Conservation (phyloP, 2,329 filamentous ascomycete species). For the Coniochaeta pulveracea region DNA sequence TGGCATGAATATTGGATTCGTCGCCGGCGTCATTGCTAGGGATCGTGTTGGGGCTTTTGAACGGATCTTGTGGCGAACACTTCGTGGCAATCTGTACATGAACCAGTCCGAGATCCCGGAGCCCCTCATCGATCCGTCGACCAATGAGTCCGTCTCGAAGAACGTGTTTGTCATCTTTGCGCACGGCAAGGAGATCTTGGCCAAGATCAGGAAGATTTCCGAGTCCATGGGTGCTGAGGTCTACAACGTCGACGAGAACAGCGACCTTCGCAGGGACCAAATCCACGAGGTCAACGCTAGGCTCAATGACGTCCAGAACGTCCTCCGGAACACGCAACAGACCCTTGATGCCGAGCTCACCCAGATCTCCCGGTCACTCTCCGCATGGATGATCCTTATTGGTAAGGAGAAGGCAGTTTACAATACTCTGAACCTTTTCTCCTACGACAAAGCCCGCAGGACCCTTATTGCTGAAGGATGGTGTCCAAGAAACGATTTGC, state of each 20-base stretch:
- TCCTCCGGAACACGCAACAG: conserved; percentile 87
- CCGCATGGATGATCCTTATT: conserved; percentile 94
- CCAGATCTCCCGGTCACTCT: conserved; percentile 84
- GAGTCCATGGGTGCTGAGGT: conserved; percentile 93
- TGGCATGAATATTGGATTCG: conserved; percentile 97
- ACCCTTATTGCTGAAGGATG: conserved; percentile 96
- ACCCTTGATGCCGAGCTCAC: conserved; percentile 87
- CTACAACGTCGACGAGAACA: conserved; percentile 96
- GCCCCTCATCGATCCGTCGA: conserved; percentile 79
- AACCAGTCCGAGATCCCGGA: conserved; percentile 98
- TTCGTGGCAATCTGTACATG: conserved; percentile 98
- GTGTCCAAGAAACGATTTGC: conserved; percentile 86
- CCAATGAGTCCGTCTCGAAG: conserved; percentile 87
- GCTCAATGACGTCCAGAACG: conserved; percentile 80
- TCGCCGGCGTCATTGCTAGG: conserved; percentile 87
- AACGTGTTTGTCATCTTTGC: conserved; percentile 99
- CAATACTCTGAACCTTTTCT: conserved; percentile 89
- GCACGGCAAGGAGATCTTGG: conserved; percentile 94
- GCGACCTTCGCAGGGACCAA: conserved; percentile 87
- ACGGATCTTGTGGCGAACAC: conserved; percentile 91
- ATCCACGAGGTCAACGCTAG: conserved; percentile 95
- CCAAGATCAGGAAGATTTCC: conserved; percentile 98
- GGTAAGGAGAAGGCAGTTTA: conserved; percentile 99
- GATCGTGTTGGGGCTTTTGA: conserved; percentile 94
- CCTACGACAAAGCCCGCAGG: conserved; percentile 89